Conservation (phyloP, 2,329 filamentous ascomycete species). For the Lecanicillium sp. region DNA sequence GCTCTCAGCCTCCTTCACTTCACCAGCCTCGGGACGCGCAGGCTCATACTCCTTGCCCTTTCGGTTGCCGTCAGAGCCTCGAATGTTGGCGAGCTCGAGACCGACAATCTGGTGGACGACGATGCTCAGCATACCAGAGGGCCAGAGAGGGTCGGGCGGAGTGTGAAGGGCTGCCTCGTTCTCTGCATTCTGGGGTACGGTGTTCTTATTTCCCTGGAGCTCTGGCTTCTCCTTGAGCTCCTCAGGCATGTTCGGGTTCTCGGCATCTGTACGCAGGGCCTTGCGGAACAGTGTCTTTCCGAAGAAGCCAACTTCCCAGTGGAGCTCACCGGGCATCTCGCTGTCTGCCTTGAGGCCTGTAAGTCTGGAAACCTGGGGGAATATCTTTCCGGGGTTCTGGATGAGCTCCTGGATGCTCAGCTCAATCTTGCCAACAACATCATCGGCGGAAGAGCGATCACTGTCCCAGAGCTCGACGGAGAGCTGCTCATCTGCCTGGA, state of each 20-base stretch:
- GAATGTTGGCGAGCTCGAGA: constrained; percentile 83
- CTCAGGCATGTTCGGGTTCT: constrained; percentile 69
- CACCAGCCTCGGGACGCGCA: constrained; percentile 72
- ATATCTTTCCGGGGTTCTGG: constrained; percentile 86
- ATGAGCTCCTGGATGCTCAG: constrained; percentile 93
- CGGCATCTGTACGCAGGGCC: constrained; percentile 79
- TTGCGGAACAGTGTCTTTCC: constrained; percentile 82
- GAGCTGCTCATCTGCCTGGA: constrained; percentile 89
- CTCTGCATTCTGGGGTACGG: constrained; percentile 59
- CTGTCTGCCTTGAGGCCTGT: constrained; percentile 76
- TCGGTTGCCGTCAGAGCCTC: constrained; percentile 73
- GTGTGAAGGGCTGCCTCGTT: constrained; percentile 86
- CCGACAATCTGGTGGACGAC: constrained; percentile 94
- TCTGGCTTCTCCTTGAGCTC: constrained; percentile 67
- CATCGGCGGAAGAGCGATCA: constrained; percentile 84
- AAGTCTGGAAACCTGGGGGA: constrained; percentile 78
- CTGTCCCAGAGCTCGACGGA: constrained; percentile 96
- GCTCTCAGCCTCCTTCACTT: constrained; percentile 78
- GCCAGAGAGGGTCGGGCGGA: constrained; percentile 93
- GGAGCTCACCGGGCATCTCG: constrained; percentile 85
- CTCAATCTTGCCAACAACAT: constrained; percentile 92
- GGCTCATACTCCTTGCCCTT: constrained; percentile 87
- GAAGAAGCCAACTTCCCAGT: constrained; percentile 96
- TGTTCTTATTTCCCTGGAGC: constrained; percentile 77
- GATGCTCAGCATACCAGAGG: constrained; percentile 79